Evolutionary conservation across 345 rosid species (phyloP), one percentile per base, ranked within the genome.

Genomic region (Euphorbia lathyris): DNA sequence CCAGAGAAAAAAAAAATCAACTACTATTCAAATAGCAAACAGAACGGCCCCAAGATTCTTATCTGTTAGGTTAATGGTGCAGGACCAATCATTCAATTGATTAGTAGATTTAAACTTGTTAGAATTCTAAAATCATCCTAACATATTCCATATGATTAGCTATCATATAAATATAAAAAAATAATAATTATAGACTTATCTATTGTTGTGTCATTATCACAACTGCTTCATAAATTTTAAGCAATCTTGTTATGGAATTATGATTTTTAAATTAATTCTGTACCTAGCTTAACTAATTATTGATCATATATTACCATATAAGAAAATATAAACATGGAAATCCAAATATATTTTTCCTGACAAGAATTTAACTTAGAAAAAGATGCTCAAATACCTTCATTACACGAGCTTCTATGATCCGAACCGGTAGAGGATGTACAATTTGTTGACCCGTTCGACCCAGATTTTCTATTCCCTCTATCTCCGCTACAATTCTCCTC

Each of bases 401-500:
- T 71, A 70, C 83, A 77, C 42, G 83, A 79, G 83, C 80, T 74
- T 61, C 64, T 68, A 26, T 76, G 73, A 74, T 83, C 90, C 26
- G 84, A 85, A 11, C 67, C 74, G 1, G 36, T 77, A 13, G 92
- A 83, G 56, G 85, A 84, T 48, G 75, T 78, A 70, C 74, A 72
- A 36, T 74, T 50, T 47, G 84, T 72, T 38, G 87, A 87, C 38
- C 79, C 83, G 27, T 51, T 77, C 19, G 83, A 74, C 67, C 69
- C 77, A 22, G 58, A 30, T 71, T 79, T 77, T 40, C 36, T 53
- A 30, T 40, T 72, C 20, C 70, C 78, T 66, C 69, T 77, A 25
- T 69, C 77, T 9, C 3, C 66, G 67, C 76, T 68, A 12, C 74
- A 34, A 51, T 63, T 74, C 40, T 56, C 78, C 69, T 82, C 83